phyloP scores from a whole-genome alignment of 805 yeast genomes.

The Yarrowia divulgata region DNA sequence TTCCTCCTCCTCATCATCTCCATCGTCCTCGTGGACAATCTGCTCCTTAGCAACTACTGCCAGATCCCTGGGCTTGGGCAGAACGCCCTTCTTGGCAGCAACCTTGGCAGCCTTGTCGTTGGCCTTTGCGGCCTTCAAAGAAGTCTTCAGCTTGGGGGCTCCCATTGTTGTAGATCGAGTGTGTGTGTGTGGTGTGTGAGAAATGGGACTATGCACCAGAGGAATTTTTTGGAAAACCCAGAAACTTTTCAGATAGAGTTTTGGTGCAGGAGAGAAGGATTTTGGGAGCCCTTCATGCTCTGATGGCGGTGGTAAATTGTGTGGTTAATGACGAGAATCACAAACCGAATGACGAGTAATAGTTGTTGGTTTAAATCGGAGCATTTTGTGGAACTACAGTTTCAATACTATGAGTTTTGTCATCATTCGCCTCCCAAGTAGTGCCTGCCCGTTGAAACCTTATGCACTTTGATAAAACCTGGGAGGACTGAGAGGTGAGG shows the following conservation, averaged over 20 bases:
- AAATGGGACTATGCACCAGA: slow-evolving; percentile 3
- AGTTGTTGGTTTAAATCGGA: too few species aligned
- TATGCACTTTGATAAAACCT: slow-evolving; percentile 6
- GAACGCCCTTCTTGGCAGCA: slow-evolving; percentile 24
- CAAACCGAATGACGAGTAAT: too few species aligned
- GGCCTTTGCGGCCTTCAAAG: slow-evolving; percentile 22
- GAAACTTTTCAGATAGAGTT: slow-evolving; percentile 19
- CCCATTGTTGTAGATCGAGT: not conserved
- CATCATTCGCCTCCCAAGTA: not conserved
- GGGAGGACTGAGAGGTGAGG: not conserved
- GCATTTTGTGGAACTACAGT: not conserved
- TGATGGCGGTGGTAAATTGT: too few species aligned
- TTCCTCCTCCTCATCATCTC: slow-evolving; percentile 6
- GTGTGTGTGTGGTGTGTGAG: not conserved
- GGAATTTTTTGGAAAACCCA: slow-evolving; percentile 1
- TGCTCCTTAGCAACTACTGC: slow-evolving; percentile 16
- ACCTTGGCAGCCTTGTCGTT: slow-evolving; percentile 33
- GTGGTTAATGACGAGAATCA: too few species aligned
- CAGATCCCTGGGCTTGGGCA: slow-evolving; percentile 27
- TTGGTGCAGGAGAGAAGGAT: not conserved
- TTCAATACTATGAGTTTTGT: too few species aligned
- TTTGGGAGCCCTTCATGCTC: too few species aligned
- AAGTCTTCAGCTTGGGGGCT: slow-evolving; percentile 25
- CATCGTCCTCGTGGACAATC: not conserved
- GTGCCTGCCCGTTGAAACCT: slow-evolving; percentile 10